Evolutionary conservation across 164 flowering plant species (phyloP).

Genomic region (Aristolochia contorta): DNA sequence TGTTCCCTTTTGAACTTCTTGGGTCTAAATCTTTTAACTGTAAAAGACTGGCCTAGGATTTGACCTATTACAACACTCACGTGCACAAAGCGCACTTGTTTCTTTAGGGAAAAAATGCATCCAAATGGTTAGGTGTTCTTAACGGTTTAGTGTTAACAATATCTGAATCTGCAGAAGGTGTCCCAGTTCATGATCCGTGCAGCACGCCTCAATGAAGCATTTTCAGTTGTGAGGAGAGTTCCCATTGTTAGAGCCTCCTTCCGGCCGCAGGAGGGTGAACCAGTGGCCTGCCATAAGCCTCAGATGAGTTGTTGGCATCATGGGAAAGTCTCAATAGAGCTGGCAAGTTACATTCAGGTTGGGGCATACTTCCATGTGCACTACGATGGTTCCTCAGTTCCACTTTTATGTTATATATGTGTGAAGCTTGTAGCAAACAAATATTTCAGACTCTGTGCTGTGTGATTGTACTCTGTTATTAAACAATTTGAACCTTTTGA

Average conservation of each 20-base stretch:
- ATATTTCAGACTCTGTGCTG: no score
- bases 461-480: no score
- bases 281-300: constrained; percentile 72
- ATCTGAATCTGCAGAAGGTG: constrained; percentile 56
- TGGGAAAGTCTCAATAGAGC: neutral
- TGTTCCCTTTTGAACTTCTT: no score
- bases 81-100: neutral
- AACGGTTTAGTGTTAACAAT: neutral
- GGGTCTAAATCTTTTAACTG: no score
- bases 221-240: constrained; percentile 75
- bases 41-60: neutral
- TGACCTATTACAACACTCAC: neutral
- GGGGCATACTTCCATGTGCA: no score
- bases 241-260: constrained; percentile 66
- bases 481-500: no score
- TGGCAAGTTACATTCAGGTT: neutral
- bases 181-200: constrained; percentile 76
- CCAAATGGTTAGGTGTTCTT: neutral
- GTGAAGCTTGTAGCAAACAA: no score
- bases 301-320: constrained; percentile 33
- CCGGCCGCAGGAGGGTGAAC: constrained; percentile 40
- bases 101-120: neutral
- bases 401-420: no score
- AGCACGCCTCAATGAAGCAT: constrained; percentile 86
- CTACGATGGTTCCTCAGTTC: no score